These are phyloP conservation scores for Cornus kousa DNA, from an alignment of 148 eudicot genomes.

Conservation along the genomic window DNA sequence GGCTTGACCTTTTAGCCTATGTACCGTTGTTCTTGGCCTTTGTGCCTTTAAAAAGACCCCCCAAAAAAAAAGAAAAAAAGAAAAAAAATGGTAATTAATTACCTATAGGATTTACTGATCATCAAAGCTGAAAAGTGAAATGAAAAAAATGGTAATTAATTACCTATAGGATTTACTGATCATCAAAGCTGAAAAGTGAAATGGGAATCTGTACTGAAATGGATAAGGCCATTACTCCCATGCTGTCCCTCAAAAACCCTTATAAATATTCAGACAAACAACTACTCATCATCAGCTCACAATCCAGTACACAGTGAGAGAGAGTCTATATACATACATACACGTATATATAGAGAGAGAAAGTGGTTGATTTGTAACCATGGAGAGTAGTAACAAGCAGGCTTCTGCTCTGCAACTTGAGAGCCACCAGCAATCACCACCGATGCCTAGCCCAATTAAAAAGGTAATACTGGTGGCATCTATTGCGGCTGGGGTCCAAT, in stretches of 20 bases:
- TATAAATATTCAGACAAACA: background rate
- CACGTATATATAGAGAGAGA: conserved; percentile 16
- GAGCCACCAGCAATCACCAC: background rate
- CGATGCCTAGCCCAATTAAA: conserved; percentile 20
- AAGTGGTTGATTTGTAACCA: background rate
- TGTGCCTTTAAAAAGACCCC: no score
- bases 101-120: no score
- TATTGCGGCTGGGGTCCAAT: conserved; percentile 55
- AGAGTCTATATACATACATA: background rate
- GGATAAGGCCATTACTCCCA: background rate
- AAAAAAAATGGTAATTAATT: no score
- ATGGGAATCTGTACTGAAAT: background rate
- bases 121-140: no score
- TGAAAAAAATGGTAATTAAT: no score
- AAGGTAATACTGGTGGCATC: conserved; percentile 45
- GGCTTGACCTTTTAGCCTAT: no score
- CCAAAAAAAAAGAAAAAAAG: no score
- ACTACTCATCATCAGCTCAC: background rate
- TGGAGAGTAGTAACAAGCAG: conserved; percentile 2
- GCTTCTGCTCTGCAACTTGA: background rate
- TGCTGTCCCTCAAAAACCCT: background rate
- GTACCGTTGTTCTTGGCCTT: no score
- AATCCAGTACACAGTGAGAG: no score
- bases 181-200: no score
- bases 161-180: no score